Evolutionary conservation across 768 basidiomycete species (phyloP), one percentile per base, ranked within the genome.

Genomic region (Calocybe gangraenosa): DNA sequence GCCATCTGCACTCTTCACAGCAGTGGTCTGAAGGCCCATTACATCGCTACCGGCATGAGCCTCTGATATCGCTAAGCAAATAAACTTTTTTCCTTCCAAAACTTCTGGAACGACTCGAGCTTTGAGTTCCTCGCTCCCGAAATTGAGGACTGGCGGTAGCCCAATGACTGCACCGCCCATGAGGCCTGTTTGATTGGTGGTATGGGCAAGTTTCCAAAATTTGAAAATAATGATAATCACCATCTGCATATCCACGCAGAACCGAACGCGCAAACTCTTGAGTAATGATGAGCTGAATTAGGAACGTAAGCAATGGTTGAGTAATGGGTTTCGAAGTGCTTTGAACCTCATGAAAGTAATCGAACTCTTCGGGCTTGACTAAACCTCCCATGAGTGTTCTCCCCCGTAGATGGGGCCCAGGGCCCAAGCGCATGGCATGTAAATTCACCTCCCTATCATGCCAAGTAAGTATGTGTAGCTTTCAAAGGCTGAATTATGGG

Each of bases 371-470:
- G 2, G 92, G 88, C 51, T 77, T 81, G 36, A 96, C 84, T 6
- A 84, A 60, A 1, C 91, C 94, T 42, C 77, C 80, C 75, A 92
- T 83, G n/a, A 99, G 69, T 9, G 66, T 76, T 13, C 79, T 75
- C 3, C 94, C 94, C 61, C 85, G 74, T 9, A 98, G 76, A 57
- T 97, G 93, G 62, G 92, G 92, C 17, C 92, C 92, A 7, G 95
- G 95, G 17, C 95, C 95, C 68, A 94, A 66, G 22, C 92, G 81
- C 94, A 98, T 96, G 11, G 91, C 87, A 58, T 92, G 86, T 37
- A 96, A 52, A 54, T 91, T 81, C 30, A 80, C 30, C 23, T 75
- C 81, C 18, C 83, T 85, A 39, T 17, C 20, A 6, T 8, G 10
- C 19, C 34, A n/a, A 7, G 7, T 28, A 7, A 52, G 18, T 14